phyloP scores from a whole-genome alignment of 805 yeast species.

The Saturnispora kantuleensis region DNA sequence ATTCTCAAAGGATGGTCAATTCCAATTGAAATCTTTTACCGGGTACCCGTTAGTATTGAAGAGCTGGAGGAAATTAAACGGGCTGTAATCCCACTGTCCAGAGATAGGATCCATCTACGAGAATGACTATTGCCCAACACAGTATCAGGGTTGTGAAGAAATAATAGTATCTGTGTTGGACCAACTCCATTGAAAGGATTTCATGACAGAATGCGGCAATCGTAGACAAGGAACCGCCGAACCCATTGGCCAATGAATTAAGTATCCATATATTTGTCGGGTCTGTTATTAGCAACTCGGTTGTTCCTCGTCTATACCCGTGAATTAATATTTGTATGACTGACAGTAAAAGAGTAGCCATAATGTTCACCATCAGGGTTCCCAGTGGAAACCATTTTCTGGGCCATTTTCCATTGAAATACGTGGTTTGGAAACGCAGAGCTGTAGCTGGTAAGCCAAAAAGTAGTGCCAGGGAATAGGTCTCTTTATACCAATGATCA shows the following conservation, averaged over 20 bases:
- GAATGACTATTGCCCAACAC: slow-evolving; percentile 41
- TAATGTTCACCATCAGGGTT: slow-evolving; percentile 31
- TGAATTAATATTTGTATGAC: slow-evolving; percentile 13
- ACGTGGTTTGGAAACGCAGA: slow-evolving; percentile 44
- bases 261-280: slow-evolving; percentile 14
- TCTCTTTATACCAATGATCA: slow-evolving; percentile 38
- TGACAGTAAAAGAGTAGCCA: slow-evolving; percentile 15
- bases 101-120: slow-evolving; percentile 57
- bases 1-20: slow-evolving; percentile 8
- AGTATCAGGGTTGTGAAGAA: slow-evolving; percentile 35
- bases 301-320: slow-evolving; percentile 10
- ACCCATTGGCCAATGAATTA: slow-evolving; percentile 18
- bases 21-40: slow-evolving; percentile 13
- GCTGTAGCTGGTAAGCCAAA: slow-evolving; percentile 67
- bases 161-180: slow-evolving; percentile 36
- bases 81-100: slow-evolving; percentile 46
- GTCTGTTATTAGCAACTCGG: slow-evolving; percentile 8
- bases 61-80: neutral
- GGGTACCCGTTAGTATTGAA: slow-evolving; percentile 2
- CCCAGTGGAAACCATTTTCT: slow-evolving; percentile 41
- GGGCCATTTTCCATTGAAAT: slow-evolving; percentile 31
- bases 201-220: slow-evolving; percentile 72
- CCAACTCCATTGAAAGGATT: slow-evolving; percentile 25
- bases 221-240: slow-evolving; percentile 29
- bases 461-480: slow-evolving; percentile 56